Conservation (phyloP, 1,284 basidiomycete species). For the Sutorius eximius region DNA sequence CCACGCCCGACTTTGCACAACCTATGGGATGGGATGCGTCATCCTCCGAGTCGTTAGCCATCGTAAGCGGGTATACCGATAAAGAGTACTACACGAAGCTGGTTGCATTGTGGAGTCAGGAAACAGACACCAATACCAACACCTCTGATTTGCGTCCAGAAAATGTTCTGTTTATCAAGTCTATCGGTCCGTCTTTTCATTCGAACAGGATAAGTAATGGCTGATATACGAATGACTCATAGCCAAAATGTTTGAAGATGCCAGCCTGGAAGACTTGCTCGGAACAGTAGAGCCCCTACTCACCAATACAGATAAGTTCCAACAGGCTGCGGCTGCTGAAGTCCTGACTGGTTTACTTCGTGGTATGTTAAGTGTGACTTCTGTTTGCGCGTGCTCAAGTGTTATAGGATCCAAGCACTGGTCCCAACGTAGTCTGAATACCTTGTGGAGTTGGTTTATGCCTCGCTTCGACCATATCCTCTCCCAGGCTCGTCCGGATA, state of each 20-base stretch:
- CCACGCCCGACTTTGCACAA: slow-evolving; percentile 40
- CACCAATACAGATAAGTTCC: slow-evolving; percentile 79
- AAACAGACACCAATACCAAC: slow-evolving; percentile 55
- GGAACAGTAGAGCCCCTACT: slow-evolving; percentile 59
- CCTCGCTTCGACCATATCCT: slow-evolving; percentile 73
- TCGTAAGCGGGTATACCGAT: slow-evolving; percentile 53
- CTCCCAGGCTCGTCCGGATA: slow-evolving; percentile 82
- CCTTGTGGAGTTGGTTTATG: slow-evolving; percentile 82
- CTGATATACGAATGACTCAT: slow-evolving; percentile 9
- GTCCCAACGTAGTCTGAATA: slow-evolving; percentile 58
- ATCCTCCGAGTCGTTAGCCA: slow-evolving; percentile 61
- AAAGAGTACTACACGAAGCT: slow-evolving; percentile 64
- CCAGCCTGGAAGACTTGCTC: slow-evolving; percentile 54
- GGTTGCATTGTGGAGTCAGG: slow-evolving; percentile 68
- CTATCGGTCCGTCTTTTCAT: slow-evolving; percentile 49
- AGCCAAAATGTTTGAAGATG: slow-evolving; percentile 69
- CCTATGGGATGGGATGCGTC: slow-evolving; percentile 64
- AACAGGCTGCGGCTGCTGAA: slow-evolving; percentile 90
- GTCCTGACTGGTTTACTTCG: slow-evolving; percentile 75
- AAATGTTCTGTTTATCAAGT: slow-evolving; percentile 68
- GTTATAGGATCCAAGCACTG: slow-evolving; percentile 87
- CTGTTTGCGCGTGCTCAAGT: slow-evolving; percentile 10
- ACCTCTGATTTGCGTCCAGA: slow-evolving; percentile 62
- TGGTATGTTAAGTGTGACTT: slow-evolving; percentile 40
- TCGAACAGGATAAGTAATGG: background rate